Evolutionary conservation across 225 moss, liverwort and hornwort genomes (phyloP), one percentile per base, ranked within the genome.

Genomic region (Physcomitrellopsis africana): DNA sequence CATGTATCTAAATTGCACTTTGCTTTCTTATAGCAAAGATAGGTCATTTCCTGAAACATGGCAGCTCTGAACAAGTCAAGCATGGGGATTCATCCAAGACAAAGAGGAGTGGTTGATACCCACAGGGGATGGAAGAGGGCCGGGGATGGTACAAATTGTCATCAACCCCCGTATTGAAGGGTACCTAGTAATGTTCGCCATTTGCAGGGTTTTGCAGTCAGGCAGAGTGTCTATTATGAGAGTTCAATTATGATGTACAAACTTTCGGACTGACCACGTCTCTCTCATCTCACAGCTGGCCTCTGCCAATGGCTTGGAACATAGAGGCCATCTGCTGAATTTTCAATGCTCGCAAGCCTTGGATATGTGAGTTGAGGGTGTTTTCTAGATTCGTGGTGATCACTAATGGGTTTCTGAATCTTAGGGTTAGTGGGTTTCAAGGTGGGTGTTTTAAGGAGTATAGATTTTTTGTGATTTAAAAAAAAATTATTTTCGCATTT

Each of bases 201-300:
- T 17, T 23, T 44, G n/a, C 54, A 17, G 64, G 74, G 18, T 10
- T 8, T 10, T 27, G 58, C 58, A 75, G 59, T 67, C 59, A 59
- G 27, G 48, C 72, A 17, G 58, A 51, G 42, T 26, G 53, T 43
- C 32, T 37, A 37, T 37, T 37, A 37, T 37, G 32, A 37, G 32
- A 37, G 32, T 37, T 37, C 32, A 37, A 37, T 37, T 37, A 37
- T 37, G 32, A 2, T 18, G 58, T 51, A 67, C 18, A 37, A 51
- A 26, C 42, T 43, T 5, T 53, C 18, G 19, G 75, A 55, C 43
- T 51, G 78, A 82, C 82, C 13, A 24, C 42, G 75, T 67, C 79
- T 20, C 74, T 11, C 66, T 26, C 63, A 16, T 19, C 47, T 75
- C 55, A 47, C 5, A 45, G 3, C 24, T 72, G 12, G 27, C 18